Conservation (phyloP, 2,329 filamentous ascomycete species). For the Colletotrichum liaoningense region DNA sequence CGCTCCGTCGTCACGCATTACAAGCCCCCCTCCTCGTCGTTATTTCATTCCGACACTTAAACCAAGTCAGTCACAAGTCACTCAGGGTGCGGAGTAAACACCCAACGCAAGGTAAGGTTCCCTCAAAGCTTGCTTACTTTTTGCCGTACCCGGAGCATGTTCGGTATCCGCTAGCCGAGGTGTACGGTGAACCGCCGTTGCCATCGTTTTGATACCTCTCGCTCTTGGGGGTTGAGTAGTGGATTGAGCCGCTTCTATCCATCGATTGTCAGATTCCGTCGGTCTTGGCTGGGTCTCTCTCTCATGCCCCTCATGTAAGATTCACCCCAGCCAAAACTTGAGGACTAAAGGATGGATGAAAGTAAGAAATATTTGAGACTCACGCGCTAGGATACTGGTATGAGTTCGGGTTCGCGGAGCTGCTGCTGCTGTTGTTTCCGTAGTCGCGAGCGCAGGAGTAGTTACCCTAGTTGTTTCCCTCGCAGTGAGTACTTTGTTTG, state of each 20-base stretch:
- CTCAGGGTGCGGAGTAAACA: background rate
- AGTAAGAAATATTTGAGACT: slow-evolving; percentile 37
- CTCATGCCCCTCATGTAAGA: too few relatives aligned
- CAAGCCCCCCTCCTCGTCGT: background rate
- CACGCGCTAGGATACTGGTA: slow-evolving; percentile 77
- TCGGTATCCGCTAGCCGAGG: slow-evolving; percentile 59
- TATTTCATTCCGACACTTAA: slow-evolving; percentile 12
- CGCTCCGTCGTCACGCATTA: background rate
- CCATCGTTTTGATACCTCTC: slow-evolving; percentile 76
- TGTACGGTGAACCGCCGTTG: slow-evolving; percentile 69
- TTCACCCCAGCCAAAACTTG: too few relatives aligned
- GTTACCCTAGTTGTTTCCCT: slow-evolving; percentile 64
- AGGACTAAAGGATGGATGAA: too few relatives aligned
- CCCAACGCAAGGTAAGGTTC: background rate
- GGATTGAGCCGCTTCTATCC: slow-evolving; percentile 72
- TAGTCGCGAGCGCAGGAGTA: slow-evolving; percentile 75
- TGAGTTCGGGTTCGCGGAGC: slow-evolving; percentile 65
- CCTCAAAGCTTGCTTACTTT: slow-evolving; percentile 20
- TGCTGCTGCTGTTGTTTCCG: slow-evolving; percentile 61
- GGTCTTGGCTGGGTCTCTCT: too few relatives aligned
- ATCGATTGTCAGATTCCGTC: background rate
- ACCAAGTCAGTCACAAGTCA: background rate
- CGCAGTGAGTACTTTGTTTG: background rate
- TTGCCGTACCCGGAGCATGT: slow-evolving; percentile 33
- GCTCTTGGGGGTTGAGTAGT: slow-evolving; percentile 74